Evolutionary conservation across 169 alveolate genomes (phyloP).

Genomic region (Toxoplasma gondii): DNA sequence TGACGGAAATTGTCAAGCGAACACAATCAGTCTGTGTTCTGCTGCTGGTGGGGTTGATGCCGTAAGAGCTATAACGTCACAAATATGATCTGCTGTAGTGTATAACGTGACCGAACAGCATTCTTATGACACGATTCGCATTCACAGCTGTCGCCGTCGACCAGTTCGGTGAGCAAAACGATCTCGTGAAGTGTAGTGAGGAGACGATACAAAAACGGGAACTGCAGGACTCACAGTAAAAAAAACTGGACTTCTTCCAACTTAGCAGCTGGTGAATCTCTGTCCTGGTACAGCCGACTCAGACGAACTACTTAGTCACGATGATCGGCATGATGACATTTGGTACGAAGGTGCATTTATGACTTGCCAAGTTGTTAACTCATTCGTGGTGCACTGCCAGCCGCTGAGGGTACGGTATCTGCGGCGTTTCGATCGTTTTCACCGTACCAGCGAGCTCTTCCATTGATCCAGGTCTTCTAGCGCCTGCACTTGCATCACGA

Average conservation of each 20-base stretch:
- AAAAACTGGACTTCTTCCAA: background rate
- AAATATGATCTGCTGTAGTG: no score
- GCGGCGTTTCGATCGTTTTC: background rate
- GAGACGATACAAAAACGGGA: background rate
- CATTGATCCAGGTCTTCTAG: constrained; percentile 17
- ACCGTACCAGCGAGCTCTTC: background rate
- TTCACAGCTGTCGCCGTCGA: constrained; percentile 58
- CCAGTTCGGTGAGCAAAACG: constrained; percentile 31
- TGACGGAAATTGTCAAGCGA: background rate
- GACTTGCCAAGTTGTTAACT: no score
- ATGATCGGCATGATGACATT: constrained; percentile 48
- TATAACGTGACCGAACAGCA: background rate
- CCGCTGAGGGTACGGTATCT: constrained; percentile 54
- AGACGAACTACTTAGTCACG: constrained; percentile 43
- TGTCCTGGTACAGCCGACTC: constrained; percentile 56
- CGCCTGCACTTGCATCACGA: constrained; percentile 1
- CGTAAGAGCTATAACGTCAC: background rate
- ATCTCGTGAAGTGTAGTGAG: background rate
- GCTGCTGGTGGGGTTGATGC: constrained; percentile 6
- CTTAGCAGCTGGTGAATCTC: background rate
- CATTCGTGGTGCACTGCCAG: background rate
- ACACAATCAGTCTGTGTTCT: background rate
- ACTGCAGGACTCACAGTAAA: constrained; percentile 59
- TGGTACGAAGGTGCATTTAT: constrained; percentile 32
- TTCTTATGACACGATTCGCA: constrained; percentile 64